Evolutionary conservation across 352 stramenopile genomes (phyloP), one percentile per base, ranked within the genome.

Genomic region (Globisporangium perplexum): DNA sequence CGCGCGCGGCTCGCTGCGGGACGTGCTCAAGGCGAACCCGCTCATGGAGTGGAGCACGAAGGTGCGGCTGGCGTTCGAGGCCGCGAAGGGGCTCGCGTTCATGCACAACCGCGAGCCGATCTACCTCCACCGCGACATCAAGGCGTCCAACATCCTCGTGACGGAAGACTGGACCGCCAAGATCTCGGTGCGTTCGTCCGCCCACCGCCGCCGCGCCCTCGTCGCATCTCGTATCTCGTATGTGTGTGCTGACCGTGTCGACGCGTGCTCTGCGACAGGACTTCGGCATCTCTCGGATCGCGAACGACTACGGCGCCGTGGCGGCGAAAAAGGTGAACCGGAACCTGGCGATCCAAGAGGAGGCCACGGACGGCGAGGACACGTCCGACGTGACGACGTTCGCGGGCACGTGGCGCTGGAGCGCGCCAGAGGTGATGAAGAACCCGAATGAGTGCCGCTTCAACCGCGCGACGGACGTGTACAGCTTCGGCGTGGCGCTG

Each of bases 21-120:
- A 89, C 42, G 75, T 81, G 23, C 60, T 89, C 24, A 72, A 71
- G 30, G 68, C 73, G 1, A 85, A 87, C 51, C 72, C 74, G 5
- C 51, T 87, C 4, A 68, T 87, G 57, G 75, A 87, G 38, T 89
- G 78, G 78, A 66, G 69, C 35, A 84, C 75, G 17, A 86, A 83
- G 57, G 75, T 86, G 24, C 75, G 75, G 11, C 54, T 89, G 8
- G 78, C 78, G 10, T 87, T 89, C 26, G 73, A 87, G 43, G 69
- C 75, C 4, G 73, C 78, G 17, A 89, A 86, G 67, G 75, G 78
- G 10, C 65, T 89, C n/a, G 75, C 78, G 4, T 89, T 86, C 58
- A 87, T 89, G 78, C 78, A 89, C 60, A 87, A 87, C 43, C 70
- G 75, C 33, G 68, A 87, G 44, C 78, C 75, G 24, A 87, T 87